Conservation (phyloP, 441 rosid species). For the Erysimum cheiri region DNA sequence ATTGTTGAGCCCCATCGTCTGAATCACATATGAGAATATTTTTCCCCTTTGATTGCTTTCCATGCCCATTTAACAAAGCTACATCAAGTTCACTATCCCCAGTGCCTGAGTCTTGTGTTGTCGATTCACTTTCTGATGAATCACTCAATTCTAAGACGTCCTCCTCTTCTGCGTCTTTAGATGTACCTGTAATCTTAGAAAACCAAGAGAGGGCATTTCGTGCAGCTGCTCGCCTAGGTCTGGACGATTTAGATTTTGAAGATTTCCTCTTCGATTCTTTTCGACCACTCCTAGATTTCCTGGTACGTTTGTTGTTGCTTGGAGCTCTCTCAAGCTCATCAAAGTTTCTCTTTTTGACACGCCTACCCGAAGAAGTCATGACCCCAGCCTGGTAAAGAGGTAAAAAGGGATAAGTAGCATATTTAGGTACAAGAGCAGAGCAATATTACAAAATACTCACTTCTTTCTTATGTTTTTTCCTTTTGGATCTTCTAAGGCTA, state of each 20-base stretch:
- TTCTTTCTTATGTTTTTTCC: slow-evolving; percentile 74
- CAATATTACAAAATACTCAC: slow-evolving; percentile 51
- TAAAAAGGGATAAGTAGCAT: slow-evolving; percentile 33
- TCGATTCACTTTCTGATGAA: slow-evolving; percentile 75
- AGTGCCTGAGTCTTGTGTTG: slow-evolving; percentile 58
- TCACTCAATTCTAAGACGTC: slow-evolving; percentile 65
- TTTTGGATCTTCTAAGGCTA: slow-evolving; percentile 70
- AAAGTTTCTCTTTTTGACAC: slow-evolving; percentile 85
- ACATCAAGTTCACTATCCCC: slow-evolving; percentile 74
- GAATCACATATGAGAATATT: slow-evolving; percentile 58
- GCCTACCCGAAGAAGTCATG: slow-evolving; percentile 97
- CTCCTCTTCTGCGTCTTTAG: slow-evolving; percentile 79
- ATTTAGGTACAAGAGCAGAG: slow-evolving; percentile 19
- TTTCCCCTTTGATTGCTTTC: slow-evolving; percentile 73
- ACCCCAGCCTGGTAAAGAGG: slow-evolving; percentile 61
- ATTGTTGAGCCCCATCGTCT: slow-evolving; percentile 52
- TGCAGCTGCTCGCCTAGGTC: slow-evolving; percentile 98
- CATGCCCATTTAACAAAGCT: slow-evolving; percentile 57
- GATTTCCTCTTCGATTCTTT: slow-evolving; percentile 66
- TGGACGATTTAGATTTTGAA: slow-evolving; percentile 69
- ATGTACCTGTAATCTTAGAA: slow-evolving; percentile 82
- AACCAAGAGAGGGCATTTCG: slow-evolving; percentile 89
- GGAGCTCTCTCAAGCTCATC: slow-evolving; percentile 68
- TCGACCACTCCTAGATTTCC: slow-evolving; percentile 62
- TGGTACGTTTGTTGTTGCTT: slow-evolving; percentile 51